A percentile compares a stretch with the other conserved stretches of the same genome.
Conservation (phyloP, 75 land plant genomes). For the Pinus taeda region DNA sequence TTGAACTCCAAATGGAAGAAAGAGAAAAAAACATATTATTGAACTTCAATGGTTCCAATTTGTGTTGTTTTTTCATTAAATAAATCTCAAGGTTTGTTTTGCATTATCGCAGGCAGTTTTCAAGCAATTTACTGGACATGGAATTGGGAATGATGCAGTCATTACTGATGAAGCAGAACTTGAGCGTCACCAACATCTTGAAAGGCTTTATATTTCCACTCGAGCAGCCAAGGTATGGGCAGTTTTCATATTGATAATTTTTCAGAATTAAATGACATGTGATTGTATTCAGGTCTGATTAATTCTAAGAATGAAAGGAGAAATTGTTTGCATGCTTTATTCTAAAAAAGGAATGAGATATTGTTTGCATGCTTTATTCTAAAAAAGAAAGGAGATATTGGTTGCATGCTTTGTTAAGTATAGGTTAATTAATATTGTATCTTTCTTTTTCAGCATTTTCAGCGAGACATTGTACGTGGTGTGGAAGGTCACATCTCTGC, state of each 20-base stretch:
- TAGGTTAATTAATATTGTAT: background rate
- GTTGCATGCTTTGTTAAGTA: background rate
- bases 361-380: constrained; percentile 6
- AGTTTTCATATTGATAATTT: background rate
- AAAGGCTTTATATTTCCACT: constrained; percentile 73
- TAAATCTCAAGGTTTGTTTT: background rate
- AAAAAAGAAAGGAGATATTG: background rate
- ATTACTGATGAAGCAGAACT: constrained; percentile 73
- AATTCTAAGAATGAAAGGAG: background rate
- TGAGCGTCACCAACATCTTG: constrained; percentile 67
- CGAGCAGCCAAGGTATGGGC: constrained; percentile 64
- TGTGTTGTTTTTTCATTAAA: background rate
- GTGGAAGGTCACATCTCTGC: constrained; percentile 63
- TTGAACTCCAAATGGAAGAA: background rate
- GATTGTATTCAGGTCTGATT: background rate
- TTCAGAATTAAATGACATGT: background rate
- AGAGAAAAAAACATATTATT: background rate
- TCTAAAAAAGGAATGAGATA: background rate
- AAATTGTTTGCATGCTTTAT: constrained; percentile 9
- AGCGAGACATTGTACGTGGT: constrained; percentile 77
- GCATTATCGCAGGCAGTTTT: constrained; percentile 58
- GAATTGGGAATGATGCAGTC: constrained; percentile 36
- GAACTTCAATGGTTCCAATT: background rate
- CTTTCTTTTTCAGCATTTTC: constrained; percentile 62
- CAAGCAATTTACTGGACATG: constrained; percentile 64